phyloP scores from a whole-genome alignment of 176 grass and related monocot species.

The Cenchrus fungigraminus region DNA sequence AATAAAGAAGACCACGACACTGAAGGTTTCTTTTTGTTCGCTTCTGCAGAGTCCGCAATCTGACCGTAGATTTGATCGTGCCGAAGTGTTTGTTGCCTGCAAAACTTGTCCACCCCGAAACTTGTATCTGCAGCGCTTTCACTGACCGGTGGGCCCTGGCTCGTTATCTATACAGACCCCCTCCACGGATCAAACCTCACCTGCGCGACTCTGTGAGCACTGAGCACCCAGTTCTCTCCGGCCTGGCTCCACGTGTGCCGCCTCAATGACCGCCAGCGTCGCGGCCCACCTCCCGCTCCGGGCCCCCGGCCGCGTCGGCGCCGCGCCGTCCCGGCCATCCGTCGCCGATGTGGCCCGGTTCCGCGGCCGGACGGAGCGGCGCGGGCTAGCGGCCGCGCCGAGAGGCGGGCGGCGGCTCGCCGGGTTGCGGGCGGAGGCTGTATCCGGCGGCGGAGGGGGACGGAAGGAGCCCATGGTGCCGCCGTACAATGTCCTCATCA shows the following conservation, averaged over 20 bases:
- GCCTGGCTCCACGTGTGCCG: not conserved
- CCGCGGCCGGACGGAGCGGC: not conserved
- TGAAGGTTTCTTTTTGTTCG: too few relatives aligned
- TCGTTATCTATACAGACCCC: slow-evolving; percentile 41
- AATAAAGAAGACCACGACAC: too few relatives aligned
- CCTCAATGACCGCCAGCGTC: slow-evolving; percentile 41
- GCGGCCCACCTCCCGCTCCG: slow-evolving; percentile 14
- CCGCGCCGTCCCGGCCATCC: not conserved
- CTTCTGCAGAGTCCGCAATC: not conserved
- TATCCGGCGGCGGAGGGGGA: slow-evolving; percentile 1
- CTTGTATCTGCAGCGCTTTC: too few relatives aligned
- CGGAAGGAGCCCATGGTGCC: slow-evolving; percentile 66
- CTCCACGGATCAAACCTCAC: not conserved
- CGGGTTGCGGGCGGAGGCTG: slow-evolving; percentile 33
- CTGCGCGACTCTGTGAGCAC: not conserved
- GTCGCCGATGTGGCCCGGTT: not conserved
- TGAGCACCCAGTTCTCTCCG: not conserved
- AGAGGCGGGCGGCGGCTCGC: not conserved
- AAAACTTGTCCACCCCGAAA: not conserved
- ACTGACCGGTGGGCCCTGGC: not conserved
- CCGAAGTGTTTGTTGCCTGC: slow-evolving; percentile 5
- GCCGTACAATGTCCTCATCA: slow-evolving; percentile 91
- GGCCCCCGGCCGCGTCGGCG: not conserved
- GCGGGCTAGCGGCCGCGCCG: slow-evolving; percentile 6
- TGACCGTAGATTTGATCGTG: not conserved